Evolutionary conservation across 2,329 filamentous ascomycete species (phyloP).

Genomic region (Ilyonectria destructans): DNA sequence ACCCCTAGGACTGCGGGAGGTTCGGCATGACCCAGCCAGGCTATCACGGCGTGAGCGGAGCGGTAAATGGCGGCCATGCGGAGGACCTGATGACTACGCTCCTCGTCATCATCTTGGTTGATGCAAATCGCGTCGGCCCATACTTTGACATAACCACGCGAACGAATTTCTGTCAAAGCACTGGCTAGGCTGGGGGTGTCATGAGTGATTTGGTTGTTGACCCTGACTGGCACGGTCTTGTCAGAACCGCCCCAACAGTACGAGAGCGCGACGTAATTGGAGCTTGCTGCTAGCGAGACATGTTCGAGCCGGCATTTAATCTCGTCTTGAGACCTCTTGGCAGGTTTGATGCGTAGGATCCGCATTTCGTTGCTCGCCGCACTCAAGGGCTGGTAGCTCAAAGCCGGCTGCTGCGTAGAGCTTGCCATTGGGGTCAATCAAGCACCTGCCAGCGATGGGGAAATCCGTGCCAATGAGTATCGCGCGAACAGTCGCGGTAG

Average conservation of each 20-base stretch:
- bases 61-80: background rate
- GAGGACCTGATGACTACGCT: background rate
- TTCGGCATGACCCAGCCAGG: background rate
- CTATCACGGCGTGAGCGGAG: background rate
- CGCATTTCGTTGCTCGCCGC: background rate
- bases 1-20: background rate
- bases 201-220: background rate
- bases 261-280: conserved; percentile 17
- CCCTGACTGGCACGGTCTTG: background rate
- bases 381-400: background rate
- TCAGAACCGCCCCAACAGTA: conserved; percentile 1
- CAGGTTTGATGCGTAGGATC: background rate
- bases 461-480: too few species aligned
- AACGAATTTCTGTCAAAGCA: background rate
- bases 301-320: conserved; percentile 17
- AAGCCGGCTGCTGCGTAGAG: background rate
- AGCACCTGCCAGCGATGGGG: background rate
- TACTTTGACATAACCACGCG: background rate
- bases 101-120: background rate
- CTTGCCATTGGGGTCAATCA: background rate
- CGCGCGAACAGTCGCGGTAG: too few species aligned
- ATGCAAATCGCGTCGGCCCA: background rate
- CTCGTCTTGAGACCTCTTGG: background rate
- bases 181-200: background rate
- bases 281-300: conserved; percentile 4